Conservation (phyloP, 345 rosid genomes). For the Punica granatum region DNA sequence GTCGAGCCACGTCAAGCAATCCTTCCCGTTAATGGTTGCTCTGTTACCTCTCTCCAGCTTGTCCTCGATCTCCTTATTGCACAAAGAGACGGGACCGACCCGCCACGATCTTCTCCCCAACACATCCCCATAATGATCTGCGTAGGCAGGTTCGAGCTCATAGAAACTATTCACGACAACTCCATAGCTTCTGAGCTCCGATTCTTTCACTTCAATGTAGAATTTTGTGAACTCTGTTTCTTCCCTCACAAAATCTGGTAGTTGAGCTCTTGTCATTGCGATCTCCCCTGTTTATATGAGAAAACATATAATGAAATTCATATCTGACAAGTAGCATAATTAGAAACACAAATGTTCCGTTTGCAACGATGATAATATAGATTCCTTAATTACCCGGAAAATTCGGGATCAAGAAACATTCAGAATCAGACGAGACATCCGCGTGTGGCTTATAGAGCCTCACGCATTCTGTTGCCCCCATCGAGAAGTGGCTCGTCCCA, state of each 20-base stretch:
- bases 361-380: not conserved
- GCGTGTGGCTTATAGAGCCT: conserved; percentile 25
- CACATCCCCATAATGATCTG: conserved; percentile 14
- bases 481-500: conserved; percentile 38
- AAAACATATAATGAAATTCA: not conserved
- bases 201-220: not conserved
- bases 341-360: not conserved
- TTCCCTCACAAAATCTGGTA: not conserved
- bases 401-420: conserved; percentile 23
- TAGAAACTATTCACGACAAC: conserved; percentile 30
- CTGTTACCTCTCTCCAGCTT: conserved; percentile 33
- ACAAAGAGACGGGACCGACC: conserved; percentile 26
- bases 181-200: conserved; percentile 24
- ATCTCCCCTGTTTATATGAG: conserved; percentile 13
- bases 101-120: conserved; percentile 17
- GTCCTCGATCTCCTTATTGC: conserved; percentile 25
- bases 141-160: conserved; percentile 31
- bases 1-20: conserved; percentile 48
- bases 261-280: conserved; percentile 13
- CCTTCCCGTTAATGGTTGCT: conserved; percentile 21
- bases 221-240: not conserved
- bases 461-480: conserved; percentile 17
- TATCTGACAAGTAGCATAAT: not conserved
- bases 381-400: conserved; percentile 13
- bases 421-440: conserved; percentile 23